These are phyloP conservation scores for Logfia minima DNA, from an alignment of 129 eudicot genomes.

Conservation along the genomic window DNA sequence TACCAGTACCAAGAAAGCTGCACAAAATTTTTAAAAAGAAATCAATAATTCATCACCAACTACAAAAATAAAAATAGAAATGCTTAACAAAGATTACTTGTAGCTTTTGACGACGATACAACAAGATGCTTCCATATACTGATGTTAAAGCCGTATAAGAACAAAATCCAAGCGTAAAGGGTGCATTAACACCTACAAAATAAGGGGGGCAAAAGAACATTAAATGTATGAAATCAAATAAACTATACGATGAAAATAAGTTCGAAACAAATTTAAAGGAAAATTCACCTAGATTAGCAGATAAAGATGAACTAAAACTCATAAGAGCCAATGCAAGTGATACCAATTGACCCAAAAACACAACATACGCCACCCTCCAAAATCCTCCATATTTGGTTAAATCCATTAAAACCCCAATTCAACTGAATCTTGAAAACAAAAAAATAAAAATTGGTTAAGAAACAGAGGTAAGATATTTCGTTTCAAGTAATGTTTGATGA, in stretches of 20 bases:
- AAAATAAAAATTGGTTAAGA: too few species aligned
- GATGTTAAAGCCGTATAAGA: slow-evolving; percentile 41
- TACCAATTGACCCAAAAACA: slow-evolving; percentile 66
- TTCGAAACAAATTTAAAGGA: neutral
- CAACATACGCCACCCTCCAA: slow-evolving; percentile 28
- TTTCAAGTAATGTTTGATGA: too few species aligned
- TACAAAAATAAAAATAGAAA: neutral
- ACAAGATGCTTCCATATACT: slow-evolving; percentile 62
- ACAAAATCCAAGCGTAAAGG: slow-evolving; percentile 57
- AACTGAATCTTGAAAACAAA: too few species aligned
- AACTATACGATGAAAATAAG: neutral
- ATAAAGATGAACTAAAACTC: slow-evolving; percentile 51
- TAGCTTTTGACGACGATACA: slow-evolving; percentile 53
- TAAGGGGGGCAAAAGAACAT: neutral
- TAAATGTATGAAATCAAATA: neutral
- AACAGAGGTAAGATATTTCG: too few species aligned
- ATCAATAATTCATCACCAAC: too few species aligned
- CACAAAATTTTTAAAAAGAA: slow-evolving; percentile 1
- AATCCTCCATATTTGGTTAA: slow-evolving; percentile 19
- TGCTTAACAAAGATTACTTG: slow-evolving; percentile 33
- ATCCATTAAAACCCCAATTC: neutral
- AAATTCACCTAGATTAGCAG: slow-evolving; percentile 48
- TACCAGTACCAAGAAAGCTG: slow-evolving; percentile 96
- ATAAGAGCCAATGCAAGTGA: slow-evolving; percentile 51
- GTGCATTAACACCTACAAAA: slow-evolving; percentile 61